Base-by-base conservation (phyloP, 257 asterid genomes). In the Echites panduratus region DNA sequence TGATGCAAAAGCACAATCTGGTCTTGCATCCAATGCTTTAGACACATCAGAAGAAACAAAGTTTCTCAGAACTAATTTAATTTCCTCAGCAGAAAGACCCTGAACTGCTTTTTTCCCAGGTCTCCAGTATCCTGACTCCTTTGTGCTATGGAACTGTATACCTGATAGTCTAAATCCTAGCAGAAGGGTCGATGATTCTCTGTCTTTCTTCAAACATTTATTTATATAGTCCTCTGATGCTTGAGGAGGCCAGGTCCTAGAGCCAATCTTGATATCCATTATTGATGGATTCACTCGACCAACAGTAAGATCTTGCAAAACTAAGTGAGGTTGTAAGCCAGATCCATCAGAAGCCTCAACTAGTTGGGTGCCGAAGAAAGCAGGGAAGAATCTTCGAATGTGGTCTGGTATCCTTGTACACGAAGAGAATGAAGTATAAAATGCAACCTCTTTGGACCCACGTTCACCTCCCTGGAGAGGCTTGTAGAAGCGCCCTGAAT, bases 281-380 rank as follows among this genome's bases (percentile, higher is more conserved):
- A 95, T 85, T 0, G 99, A 92, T 20, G 99, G 97, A 70, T 84
- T 83, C 10, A 38, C 66, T 27, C 82, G 83, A 67, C 76, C 81
- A 6, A 58, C 54, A 29, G 86, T 86, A 19, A 90, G 82, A 77
- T 95, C 96, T 74, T 85, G 75, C 70, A 91, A 47, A 57, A 91
- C 85, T 22, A 94, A 70, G 78, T 88, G 98, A n/a, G 96, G 87
- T 65, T 75, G 81, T 85, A 82, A 76, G 66, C 97, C 92, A 4
- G 97, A 85, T n/a, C 94, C 98, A 82, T 95, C 92, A 4, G 98
- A 90, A 2, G 97, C 98, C 82, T 90, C 93, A 26, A 92, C 79
- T 17, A 89, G 89, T 87, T 87, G 87, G 69, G 96, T 87, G 68
- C 98, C 99, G 43, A 80, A 48, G 77, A 81, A 95, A 71, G 75